These are phyloP conservation scores for Cordyceps farinosa DNA, from an alignment of 2,329 filamentous ascomycete species.

Conservation along the genomic window DNA sequence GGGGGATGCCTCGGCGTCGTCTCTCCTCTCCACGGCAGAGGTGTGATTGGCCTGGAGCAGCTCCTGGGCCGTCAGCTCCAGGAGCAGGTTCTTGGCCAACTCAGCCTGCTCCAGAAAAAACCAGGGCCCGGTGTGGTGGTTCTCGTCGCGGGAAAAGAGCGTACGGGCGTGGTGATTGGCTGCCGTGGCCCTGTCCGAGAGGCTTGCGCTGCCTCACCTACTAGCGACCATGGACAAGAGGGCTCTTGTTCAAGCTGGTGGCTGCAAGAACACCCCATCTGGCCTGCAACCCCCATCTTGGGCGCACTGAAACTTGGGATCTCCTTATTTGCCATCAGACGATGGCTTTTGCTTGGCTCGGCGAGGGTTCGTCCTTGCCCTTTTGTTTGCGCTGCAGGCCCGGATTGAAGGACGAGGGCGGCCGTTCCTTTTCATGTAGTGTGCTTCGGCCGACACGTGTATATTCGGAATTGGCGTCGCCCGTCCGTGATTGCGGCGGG, in stretches of 20 bases:
- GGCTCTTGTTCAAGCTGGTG: neutral
- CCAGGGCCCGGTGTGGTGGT: neutral
- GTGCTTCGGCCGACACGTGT: neutral
- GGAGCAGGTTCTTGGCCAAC: neutral
- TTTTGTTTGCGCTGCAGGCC: neutral
- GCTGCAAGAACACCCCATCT: neutral
- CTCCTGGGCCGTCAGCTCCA: neutral
- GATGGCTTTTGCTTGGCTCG: neutral
- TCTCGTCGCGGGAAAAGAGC: neutral
- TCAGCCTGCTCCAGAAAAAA: neutral
- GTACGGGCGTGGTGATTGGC: constrained; percentile 9
- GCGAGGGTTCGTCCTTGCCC: neutral
- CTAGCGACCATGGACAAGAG: neutral
- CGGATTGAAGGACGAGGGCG: neutral
- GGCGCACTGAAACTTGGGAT: neutral
- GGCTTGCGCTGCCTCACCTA: constrained; percentile 9
- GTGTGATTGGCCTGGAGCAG: constrained; percentile 6
- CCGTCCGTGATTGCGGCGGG: neutral
- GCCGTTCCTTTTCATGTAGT: neutral
- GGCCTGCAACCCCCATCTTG: constrained; percentile 4
- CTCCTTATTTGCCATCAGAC: neutral
- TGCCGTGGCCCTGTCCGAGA: neutral
- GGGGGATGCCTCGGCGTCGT: neutral
- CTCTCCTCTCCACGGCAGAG: constrained; percentile 2
- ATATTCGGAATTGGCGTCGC: neutral